Base-by-base conservation (phyloP, 768 basidiomycete genomes). In the Lactarius sp. region DNA sequence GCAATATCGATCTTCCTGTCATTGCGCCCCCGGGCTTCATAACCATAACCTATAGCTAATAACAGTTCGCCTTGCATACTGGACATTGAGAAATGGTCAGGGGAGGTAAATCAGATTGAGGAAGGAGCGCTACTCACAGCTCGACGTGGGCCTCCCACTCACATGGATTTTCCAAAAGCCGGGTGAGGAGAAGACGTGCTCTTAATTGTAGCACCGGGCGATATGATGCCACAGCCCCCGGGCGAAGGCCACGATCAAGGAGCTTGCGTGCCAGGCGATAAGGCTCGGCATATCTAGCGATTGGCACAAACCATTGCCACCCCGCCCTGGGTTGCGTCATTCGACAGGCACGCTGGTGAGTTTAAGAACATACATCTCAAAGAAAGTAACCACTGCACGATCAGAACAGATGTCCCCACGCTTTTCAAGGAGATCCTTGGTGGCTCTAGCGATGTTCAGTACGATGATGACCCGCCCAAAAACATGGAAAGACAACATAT, bases 341-440 rank as follows among this genome's bases (percentile, higher is more conserved):
- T 36, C 18, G 13, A 16, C 7, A 54, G 14, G n/a, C 2, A 20
- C 2, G 7, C 2, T 1, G 4, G 16, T n/a, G 12, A 7, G n/a
- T 14, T 20, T 0, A 13, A 49, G 36, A 7, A 1, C 61, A 6
- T 42, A 66, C 65, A 66, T 64, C 9, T 59, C 56, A 14, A 53
- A 34, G 33, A 66, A 33, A n/a, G 61, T 50, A 33, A 41, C 34
- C 14, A 3, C 20, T 3, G 56, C 34, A 13, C 65, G 61, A 36
- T 59, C 61, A 8, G 56, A 58, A 46, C 47, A 66, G 31, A 39
- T 79, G 27, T 77, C 67, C 56, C 82, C 79, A 58, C 80, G 76
- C 69, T 78, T 83, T 46, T 84, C 83, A 33, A 86, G 73, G 33
- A 86, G 71, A 61, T 80, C 82, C 10, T 75, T 74, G 41, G 78